Base-by-base conservation (phyloP, 345 rosid genomes). In the Citrus maxima region DNA sequence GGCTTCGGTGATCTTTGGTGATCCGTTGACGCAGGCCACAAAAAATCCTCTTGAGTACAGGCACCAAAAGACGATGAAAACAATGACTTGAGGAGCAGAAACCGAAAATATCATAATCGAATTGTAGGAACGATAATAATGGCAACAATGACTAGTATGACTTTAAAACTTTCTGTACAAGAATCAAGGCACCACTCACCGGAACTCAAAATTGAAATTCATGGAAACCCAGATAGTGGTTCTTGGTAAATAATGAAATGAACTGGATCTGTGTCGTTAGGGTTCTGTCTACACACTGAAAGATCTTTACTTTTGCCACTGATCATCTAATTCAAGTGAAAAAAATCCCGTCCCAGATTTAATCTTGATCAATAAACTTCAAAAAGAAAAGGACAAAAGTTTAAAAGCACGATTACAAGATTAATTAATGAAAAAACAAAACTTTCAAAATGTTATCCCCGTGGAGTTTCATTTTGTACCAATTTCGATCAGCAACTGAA, bases 101-200 rank as follows among this genome's bases (percentile, higher is more conserved):
- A 37, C 14, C 4, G n/a, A 25, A 38, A 6, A 18, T 10, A 60
- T 27, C 60, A 27, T 3, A 65, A 21, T 61, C 10, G 8, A 42
- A 30, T 5, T 64, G 49, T 12, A 6, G 13, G 62, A 75, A 51
- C 34, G 51, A 61, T 21, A 28, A 10, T 8, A 74, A 59, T 59
- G 38, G 60, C 12, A 59, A 27, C 25, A 37, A 27, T 40, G 21
- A 58, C 68, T 63, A 64, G 35, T 40, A 59, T 24, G 60, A 13
- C 64, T 10, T 65, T 35, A 10, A 74, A 46, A 62, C 19, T 42
- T 14, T 70, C 42, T 40, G 59, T 8, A 42, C 46, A 61, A 60
- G 62, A 64, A 55, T 67, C 40, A 61, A 82, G 19, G 49, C 72
- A 73, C 54, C 74, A 73, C 82, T 82, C 34, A 74, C 55, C 81